Conservation (phyloP, 139 green algal genomes). For the Chlorella ohadii region DNA sequence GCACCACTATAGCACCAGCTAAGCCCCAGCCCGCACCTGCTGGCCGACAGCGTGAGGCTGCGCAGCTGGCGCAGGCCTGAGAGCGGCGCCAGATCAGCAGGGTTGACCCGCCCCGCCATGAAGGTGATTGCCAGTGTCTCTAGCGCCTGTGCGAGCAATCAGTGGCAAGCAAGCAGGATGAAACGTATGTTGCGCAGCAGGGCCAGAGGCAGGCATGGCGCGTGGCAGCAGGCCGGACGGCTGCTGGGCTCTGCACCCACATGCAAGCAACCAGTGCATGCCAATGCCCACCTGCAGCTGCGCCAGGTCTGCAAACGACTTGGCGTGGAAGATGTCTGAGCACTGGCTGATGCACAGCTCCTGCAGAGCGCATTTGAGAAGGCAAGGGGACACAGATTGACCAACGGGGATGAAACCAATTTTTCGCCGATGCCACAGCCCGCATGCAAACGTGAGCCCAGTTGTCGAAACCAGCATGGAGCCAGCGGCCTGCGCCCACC, state of each 20-base stretch:
- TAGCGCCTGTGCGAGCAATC: neutral
- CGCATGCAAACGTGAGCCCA: too few relatives aligned
- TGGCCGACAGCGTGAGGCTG: neutral
- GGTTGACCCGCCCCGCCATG: neutral
- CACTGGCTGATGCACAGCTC: conserved; percentile 25
- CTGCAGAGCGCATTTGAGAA: neutral
- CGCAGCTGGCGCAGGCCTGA: conserved; percentile 1
- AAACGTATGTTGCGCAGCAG: too few relatives aligned
- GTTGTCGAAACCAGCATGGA: too few relatives aligned
- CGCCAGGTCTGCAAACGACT: conserved; percentile 6
- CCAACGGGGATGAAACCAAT: too few relatives aligned
- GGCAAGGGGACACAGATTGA: too few relatives aligned
- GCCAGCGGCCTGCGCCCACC: too few relatives aligned
- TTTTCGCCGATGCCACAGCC: too few relatives aligned
- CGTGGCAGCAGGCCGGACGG: too few relatives aligned
- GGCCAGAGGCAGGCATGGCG: too few relatives aligned
- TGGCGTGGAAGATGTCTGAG: conserved; percentile 30
- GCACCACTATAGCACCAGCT: too few relatives aligned
- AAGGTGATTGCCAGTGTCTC: conserved; percentile 32
- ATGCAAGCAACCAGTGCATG: neutral
- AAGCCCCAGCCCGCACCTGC: neutral
- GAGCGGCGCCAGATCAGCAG: conserved; percentile 22
- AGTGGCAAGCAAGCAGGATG: neutral
- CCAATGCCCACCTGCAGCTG: neutral
- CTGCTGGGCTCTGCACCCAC: too few relatives aligned